Conservation (phyloP, 148 eudicot genomes). For the Suaeda aralocaspica region DNA sequence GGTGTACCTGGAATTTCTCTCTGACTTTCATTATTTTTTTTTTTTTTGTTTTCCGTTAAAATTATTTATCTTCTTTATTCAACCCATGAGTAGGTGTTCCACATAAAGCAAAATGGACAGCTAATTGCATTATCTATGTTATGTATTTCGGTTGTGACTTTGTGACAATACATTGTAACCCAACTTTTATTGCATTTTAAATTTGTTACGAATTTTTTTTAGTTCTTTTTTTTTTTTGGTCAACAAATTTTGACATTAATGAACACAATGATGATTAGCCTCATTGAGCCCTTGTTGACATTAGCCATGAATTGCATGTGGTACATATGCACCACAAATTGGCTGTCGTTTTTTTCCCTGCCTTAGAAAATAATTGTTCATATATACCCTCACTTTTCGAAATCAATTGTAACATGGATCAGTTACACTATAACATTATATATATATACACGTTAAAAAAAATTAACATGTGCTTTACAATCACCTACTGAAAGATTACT, state of each 20-base stretch:
- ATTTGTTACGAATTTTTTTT: too few species aligned
- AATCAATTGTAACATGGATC: too few species aligned
- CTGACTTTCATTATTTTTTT: background rate
- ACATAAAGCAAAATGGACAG: conserved; percentile 17
- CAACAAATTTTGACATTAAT: background rate
- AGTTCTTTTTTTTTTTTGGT: background rate
- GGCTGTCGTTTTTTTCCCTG: background rate
- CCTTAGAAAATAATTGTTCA: too few species aligned
- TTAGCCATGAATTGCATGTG: background rate
- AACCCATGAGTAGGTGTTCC: conserved; percentile 5
- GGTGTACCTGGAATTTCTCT: background rate
- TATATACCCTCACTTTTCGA: too few species aligned
- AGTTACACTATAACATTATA: too few species aligned
- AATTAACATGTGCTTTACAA: too few species aligned
- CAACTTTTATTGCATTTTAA: too few species aligned
- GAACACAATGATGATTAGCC: conserved; percentile 11
- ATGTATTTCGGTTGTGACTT: background rate
- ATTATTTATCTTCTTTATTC: background rate
- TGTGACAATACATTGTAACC: conserved; percentile 18
- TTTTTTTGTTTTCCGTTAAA: background rate
- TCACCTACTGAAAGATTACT: too few species aligned
- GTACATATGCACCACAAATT: background rate
- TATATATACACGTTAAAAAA: too few species aligned
- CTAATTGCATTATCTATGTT: background rate
- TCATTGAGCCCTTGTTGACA: conserved; percentile 9